Conservation (phyloP, 2,329 filamentous ascomycete species). For the Tolypocladium sp. region DNA sequence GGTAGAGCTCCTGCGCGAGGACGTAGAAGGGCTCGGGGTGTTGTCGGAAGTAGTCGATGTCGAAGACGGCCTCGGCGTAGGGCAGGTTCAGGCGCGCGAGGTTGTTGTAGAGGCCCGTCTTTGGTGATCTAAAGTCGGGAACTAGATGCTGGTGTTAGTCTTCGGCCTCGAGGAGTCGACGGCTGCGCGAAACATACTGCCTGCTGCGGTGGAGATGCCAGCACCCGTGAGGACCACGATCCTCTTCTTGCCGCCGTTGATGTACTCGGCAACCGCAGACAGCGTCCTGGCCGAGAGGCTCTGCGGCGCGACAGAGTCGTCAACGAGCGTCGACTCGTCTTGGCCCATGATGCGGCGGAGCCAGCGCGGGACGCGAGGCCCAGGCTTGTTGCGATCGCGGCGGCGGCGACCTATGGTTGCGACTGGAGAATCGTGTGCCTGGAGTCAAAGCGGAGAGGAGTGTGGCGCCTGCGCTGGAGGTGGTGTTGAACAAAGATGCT, state of each 20-base stretch:
- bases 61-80: constrained; percentile 87
- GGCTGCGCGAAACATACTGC: constrained; percentile 32
- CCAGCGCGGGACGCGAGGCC: not conserved
- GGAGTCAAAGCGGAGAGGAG: not conserved
- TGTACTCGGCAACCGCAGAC: constrained; percentile 68
- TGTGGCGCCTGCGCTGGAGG: not conserved
- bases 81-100: constrained; percentile 78
- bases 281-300: constrained; percentile 63
- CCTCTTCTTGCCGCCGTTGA: constrained; percentile 57
- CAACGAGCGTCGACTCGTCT: constrained; percentile 59
- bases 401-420: not conserved
- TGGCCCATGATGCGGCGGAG: constrained; percentile 66
- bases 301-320: constrained; percentile 52
- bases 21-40: constrained; percentile 89
- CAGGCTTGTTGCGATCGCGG: not conserved
- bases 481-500: not conserved
- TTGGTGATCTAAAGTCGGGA: constrained; percentile 88
- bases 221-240: constrained; percentile 89
- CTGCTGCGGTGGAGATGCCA: constrained; percentile 70
- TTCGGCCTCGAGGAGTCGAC: not conserved
- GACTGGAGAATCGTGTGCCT: not conserved
- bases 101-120: constrained; percentile 90
- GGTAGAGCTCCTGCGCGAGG: constrained; percentile 84
- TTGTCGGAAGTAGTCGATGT: constrained; percentile 77
- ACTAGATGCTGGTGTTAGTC: constrained; percentile 39